Evolutionary conservation across 495 filamentous ascomycete genomes (phyloP), one percentile per base, ranked within the genome.

Genomic region (Platismatia glauca): DNA sequence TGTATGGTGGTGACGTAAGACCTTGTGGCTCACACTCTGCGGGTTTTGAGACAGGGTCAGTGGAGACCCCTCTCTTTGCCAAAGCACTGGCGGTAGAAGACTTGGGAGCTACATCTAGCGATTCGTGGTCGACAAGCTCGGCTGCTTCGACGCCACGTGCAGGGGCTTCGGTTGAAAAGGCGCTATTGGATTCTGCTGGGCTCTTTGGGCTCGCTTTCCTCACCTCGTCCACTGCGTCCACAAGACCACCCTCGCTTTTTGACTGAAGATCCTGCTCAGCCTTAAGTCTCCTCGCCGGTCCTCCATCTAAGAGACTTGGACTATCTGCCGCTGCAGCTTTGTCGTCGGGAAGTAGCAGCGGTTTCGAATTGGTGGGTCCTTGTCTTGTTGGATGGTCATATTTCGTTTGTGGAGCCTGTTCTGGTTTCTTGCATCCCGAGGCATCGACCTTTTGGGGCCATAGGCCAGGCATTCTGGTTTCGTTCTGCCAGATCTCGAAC

Each of bases 381-480:
- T 61, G 33, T 65, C 58, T 46, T 68, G 27, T 44, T 22, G 50
- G 37, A 39, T 35, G 24, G 37, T 61, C 29, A 66, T 58, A 57
- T 43, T 29, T 39, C 7, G 55, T 35, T 48, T 63, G 61, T 20
- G 55, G 27, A 31, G 58, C 52, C 61, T 65, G 46, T 22, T 69
- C 68, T 2, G 72, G 65, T 59, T 71, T 77, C 52, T 78, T 75
- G 66, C 87, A 89, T 20, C 87, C 87, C 44, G 85, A 85, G 43
- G 89, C 90, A 74, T 98, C 94, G 12, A 97, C 72, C 48, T 79
- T 77, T 44, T 85, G 75, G 2, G 94, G 95, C 81, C 93, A 98
- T 69, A 97, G 79, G 3, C 94, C 94, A 16, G 88, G 85, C 22
- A 97, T 74, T 9, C 79, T 79, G 0, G 90, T 97, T 18, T 79